Evolutionary conservation across 2,329 filamentous ascomycete genomes (phyloP), one percentile per base, ranked within the genome.

Genomic region (Colletotrichum brevisporum): DNA sequence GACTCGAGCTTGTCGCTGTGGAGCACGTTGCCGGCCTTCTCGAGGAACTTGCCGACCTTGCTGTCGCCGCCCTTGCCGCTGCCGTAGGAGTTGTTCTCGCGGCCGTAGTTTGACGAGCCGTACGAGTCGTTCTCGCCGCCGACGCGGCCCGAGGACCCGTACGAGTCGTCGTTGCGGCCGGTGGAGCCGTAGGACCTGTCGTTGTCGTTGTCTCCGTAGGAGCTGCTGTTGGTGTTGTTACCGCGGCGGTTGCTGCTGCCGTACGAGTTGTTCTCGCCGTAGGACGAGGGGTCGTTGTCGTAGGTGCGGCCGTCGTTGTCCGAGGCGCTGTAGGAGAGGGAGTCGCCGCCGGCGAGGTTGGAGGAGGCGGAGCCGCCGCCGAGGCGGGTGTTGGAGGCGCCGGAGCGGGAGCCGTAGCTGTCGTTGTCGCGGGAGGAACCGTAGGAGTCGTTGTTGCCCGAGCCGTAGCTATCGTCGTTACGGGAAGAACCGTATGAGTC

Each of bases 41-140:
- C 86, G 77, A 90, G 79, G 26, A 90, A 65, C 78, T 88, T 89
- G 54, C 88, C 88, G 24, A 88, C 61, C 16, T 83, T 83, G 58
- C 85, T 87, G 74, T 73, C 54, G 68, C 66, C 65, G 54, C 54
- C 52, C n/a, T 24, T 13, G 21, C 47, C n/a, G 47, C 18, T 24
- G 47, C 71, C 69, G 55, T 71, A 72, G 21, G 69, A 70, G 63
- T 72, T 71, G 2, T 63, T 58, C 57, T 69, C 45, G 18, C 51
- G 18, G 43, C 64, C 51, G 12, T 54, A 51, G 50, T 63, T 62
- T 18, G 70, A 71, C 24, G 70, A 71, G 48, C 76, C 76, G 36
- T 67, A 73, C 18, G 71, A 72, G 47, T 74, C 67, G 47, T 70
- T 24, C 26, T 67, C 48, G 24, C 50, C 16, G 13, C 55, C 36